Evolutionary conservation across 2,329 filamentous ascomycete genomes (phyloP).

Genomic region (Penicillium paneum): DNA sequence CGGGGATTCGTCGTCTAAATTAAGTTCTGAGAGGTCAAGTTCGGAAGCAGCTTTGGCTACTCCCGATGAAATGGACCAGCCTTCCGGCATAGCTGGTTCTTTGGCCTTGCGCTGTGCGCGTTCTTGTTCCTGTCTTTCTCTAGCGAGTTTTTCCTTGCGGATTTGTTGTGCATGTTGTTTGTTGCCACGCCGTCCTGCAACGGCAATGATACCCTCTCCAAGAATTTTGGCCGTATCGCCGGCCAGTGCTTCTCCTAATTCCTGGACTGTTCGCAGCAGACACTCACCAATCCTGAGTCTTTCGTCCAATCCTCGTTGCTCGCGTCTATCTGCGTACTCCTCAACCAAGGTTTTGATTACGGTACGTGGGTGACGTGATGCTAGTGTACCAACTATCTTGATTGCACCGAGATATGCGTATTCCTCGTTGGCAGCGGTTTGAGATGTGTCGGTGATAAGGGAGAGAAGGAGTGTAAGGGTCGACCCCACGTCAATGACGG

Average conservation of each 20-base stretch:
- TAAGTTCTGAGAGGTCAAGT: conserved; percentile 19
- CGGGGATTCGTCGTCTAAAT: conserved; percentile 36
- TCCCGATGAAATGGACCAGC: conserved; percentile 29
- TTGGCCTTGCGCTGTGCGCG: conserved; percentile 29
- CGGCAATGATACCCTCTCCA: conserved; percentile 39
- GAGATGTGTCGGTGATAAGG: conserved; percentile 36
- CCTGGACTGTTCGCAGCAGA: conserved; percentile 41
- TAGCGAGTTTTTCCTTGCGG: conserved; percentile 28
- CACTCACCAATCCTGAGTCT: conserved; percentile 43
- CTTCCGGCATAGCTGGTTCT: conserved; percentile 26
- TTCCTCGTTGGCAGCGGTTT: conserved; percentile 37
- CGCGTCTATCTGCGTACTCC: conserved; percentile 38
- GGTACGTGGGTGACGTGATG: conserved; percentile 42
- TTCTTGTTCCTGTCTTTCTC: conserved; percentile 26
- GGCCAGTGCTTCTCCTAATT: conserved; percentile 37
- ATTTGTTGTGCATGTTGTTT: conserved; percentile 36
- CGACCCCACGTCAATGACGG: conserved; percentile 44
- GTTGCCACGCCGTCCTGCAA: conserved; percentile 39
- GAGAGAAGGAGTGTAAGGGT: conserved; percentile 42
- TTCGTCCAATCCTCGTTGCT: conserved; percentile 39
- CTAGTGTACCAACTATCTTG: conserved; percentile 40
- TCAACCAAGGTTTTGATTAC: conserved; percentile 42
- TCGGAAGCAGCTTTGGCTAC: conserved; percentile 7
- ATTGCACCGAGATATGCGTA: conserved; percentile 46
- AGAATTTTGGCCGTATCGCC: conserved; percentile 39